These are phyloP conservation scores for Talaromyces pinophilus DNA, from an alignment of 2,329 filamentous ascomycete genomes.

Conservation along the genomic window DNA sequence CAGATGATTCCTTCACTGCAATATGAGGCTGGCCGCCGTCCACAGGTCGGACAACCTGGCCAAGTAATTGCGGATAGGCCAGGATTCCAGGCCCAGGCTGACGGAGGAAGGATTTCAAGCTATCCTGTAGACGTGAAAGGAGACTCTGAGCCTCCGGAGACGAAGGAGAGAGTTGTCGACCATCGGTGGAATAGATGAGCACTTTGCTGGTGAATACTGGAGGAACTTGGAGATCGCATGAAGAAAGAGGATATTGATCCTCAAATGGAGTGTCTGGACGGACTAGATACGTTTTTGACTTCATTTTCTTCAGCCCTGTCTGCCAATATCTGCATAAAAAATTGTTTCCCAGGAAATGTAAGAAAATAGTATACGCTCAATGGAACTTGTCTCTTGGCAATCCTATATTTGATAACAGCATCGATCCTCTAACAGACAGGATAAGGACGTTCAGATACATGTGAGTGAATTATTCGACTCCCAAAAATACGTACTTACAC, in stretches of 20 bases:
- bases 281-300: neutral
- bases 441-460: neutral
- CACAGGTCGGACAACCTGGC: neutral
- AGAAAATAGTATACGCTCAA: neutral
- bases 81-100: neutral
- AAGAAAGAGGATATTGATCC: neutral
- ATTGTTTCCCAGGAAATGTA: neutral
- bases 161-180: neutral
- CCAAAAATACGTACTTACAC: neutral
- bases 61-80: neutral
- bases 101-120: neutral
- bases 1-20: neutral
- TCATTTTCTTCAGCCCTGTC: neutral
- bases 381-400: neutral
- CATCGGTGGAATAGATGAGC: neutral
- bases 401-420: neutral
- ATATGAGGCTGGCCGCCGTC: neutral
- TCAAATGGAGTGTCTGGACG: neutral
- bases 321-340: neutral
- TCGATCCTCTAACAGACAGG: neutral
- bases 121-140: neutral
- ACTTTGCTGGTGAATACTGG: neutral
- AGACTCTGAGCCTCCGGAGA: neutral
- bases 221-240: neutral
- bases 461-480: neutral